These are phyloP conservation scores for Neoboletus magnificus DNA, from an alignment of 768 basidiomycete species.

Conservation along the genomic window DNA sequence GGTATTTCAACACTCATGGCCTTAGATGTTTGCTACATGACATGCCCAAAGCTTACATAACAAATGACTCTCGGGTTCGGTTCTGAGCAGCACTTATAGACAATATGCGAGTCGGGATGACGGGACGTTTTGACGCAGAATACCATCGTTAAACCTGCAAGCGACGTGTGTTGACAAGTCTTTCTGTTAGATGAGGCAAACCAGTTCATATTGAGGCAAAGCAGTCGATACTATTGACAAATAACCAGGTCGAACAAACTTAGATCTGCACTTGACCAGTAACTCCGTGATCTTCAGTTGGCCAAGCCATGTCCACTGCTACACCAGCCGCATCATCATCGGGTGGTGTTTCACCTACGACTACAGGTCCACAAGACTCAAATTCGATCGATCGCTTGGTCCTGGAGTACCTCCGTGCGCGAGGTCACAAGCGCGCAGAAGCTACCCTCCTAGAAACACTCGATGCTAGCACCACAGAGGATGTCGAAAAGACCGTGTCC, in stretches of 20 bases:
- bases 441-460: conserved; percentile 40
- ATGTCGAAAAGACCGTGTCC: conserved; percentile 37
- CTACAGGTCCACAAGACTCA: conserved; percentile 27
- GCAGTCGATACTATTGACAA: not conserved
- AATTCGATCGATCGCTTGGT: conserved; percentile 39
- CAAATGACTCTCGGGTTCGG: not conserved
- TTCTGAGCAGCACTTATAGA: not conserved
- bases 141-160: not conserved
- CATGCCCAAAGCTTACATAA: not conserved
- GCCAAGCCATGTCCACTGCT: conserved; percentile 32
- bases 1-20: no score
- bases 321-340: conserved; percentile 37
- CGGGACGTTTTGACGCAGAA: not conserved
- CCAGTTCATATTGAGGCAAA: not conserved
- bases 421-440: conserved; percentile 47
- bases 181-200: not conserved
- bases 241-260: not conserved
- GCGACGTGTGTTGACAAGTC: no score
- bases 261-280: not conserved
- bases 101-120: not conserved
- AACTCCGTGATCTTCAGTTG: no score
- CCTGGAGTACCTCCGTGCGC: conserved; percentile 46
- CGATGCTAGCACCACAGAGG: conserved; percentile 32
- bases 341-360: conserved; percentile 31
- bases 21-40: no score